A percentile compares a stretch with the other conserved stretches of the same genome.
Conservation (phyloP, 768 basidiomycete species). For the Asterophora lycoperdoides region DNA sequence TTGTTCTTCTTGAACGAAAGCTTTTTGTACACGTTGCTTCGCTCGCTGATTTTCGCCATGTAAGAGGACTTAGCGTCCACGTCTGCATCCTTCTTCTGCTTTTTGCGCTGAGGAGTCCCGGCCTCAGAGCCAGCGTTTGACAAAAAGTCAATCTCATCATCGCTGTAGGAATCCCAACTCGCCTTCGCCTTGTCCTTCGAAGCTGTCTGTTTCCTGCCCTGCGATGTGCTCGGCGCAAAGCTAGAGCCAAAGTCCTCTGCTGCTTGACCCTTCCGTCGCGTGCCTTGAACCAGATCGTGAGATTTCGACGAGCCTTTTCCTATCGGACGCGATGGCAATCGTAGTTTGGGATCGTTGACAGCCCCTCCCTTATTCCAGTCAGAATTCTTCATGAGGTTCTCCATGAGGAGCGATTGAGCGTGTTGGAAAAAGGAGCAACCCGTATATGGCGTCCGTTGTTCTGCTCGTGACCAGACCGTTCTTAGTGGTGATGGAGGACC, state of each 20-base stretch:
- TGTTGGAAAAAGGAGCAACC: not conserved
- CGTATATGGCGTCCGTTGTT: too few relatives aligned
- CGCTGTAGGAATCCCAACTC: not conserved
- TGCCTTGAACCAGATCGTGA: not conserved
- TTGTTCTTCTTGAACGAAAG: slow-evolving; percentile 37
- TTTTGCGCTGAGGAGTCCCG: slow-evolving; percentile 4
- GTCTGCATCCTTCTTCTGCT: slow-evolving; percentile 10
- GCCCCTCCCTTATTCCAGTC: slow-evolving; percentile 6
- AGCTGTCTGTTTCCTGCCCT: slow-evolving; percentile 3
- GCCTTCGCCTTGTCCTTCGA: not conserved
- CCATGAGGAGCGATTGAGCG: slow-evolving; percentile 6
- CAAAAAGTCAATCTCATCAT: slow-evolving; percentile 19
- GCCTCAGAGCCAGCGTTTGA: slow-evolving; percentile 16
- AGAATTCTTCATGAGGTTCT: slow-evolving; percentile 4
- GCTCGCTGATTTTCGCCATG: not conserved
- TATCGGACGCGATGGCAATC: slow-evolving; percentile 10
- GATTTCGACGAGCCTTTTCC: not conserved
- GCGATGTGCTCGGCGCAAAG: slow-evolving; percentile 5
- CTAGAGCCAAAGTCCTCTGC: slow-evolving; percentile 17
- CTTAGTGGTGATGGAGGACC: too few relatives aligned
- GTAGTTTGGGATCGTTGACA: slow-evolving; percentile 10
- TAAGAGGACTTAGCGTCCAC: slow-evolving; percentile 2
- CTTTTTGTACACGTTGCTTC: slow-evolving; percentile 12
- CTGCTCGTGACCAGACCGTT: too few relatives aligned
- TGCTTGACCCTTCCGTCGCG: slow-evolving; percentile 11